These are phyloP conservation scores for Trapa incisa DNA, from an alignment of 345 rosid species.

Conservation along the genomic window DNA sequence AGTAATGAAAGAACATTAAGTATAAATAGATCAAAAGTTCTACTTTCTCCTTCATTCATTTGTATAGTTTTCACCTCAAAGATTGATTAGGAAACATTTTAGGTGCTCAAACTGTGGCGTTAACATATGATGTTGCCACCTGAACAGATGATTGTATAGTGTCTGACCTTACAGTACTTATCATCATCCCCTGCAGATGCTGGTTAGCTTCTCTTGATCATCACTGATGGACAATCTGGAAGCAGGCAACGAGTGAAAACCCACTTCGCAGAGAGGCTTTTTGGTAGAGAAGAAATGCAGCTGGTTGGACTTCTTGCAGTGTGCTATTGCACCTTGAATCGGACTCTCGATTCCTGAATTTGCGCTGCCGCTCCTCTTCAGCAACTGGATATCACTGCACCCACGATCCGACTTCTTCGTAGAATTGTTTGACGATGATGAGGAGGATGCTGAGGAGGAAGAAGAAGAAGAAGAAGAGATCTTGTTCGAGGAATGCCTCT, in stretches of 20 bases:
- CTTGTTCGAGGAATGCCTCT: slow-evolving; percentile 36
- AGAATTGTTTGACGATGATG: slow-evolving; percentile 25
- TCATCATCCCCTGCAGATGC: slow-evolving; percentile 43
- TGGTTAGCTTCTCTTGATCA: slow-evolving; percentile 39
- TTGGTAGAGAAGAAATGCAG: slow-evolving; percentile 23
- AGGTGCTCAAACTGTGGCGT: not conserved
- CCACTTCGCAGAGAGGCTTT: slow-evolving; percentile 31
- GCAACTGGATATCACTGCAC: slow-evolving; percentile 25
- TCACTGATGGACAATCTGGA: slow-evolving; percentile 29
- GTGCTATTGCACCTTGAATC: slow-evolving; percentile 17
- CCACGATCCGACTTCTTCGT: slow-evolving; percentile 27
- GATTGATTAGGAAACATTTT: too few relatives aligned
- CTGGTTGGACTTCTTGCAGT: slow-evolving; percentile 36
- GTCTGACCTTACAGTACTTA: not conserved
- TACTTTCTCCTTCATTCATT: not conserved
- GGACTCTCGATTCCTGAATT: slow-evolving; percentile 21
- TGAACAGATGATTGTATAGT: not conserved
- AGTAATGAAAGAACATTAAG: too few relatives aligned
- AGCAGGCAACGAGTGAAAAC: slow-evolving; percentile 43
- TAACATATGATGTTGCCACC: not conserved
- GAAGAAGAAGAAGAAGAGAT: slow-evolving; percentile 22
- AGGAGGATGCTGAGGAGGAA: slow-evolving; percentile 10
- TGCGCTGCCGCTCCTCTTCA: slow-evolving; percentile 54
- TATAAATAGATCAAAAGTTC: not conserved
- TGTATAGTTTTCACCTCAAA: not conserved